Evolutionary conservation across 2,329 filamentous ascomycete species (phyloP).

Genomic region (Sclerotiophoma versabilis): DNA sequence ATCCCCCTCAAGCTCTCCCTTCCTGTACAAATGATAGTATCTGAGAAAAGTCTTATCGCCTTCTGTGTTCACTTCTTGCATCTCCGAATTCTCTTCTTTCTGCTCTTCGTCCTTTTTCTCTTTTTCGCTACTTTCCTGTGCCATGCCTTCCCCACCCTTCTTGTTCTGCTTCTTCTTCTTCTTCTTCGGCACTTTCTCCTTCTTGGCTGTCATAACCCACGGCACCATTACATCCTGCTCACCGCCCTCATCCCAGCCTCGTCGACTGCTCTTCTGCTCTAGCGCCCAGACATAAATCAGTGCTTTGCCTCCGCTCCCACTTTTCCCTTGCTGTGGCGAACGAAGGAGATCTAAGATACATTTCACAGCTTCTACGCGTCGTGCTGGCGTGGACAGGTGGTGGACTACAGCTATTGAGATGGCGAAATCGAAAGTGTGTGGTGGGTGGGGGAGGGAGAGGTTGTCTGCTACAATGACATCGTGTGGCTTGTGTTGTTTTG

Average conservation of each 20-base stretch:
- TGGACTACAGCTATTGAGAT: slow-evolving; percentile 95
- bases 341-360: slow-evolving; percentile 73
- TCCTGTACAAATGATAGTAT: slow-evolving; percentile 92
- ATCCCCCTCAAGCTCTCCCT: slow-evolving; percentile 86
- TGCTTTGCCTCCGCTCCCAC: slow-evolving; percentile 63
- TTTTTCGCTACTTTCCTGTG: not conserved
- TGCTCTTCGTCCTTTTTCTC: slow-evolving; percentile 22
- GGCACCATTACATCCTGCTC: slow-evolving; percentile 94
- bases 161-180: slow-evolving; percentile 21
- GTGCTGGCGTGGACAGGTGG: slow-evolving; percentile 80
- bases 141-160: slow-evolving; percentile 12
- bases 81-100: slow-evolving; percentile 17
- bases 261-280: slow-evolving; percentile 84
- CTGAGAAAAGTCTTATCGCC: slow-evolving; percentile 74
- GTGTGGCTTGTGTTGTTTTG: slow-evolving; percentile 62
- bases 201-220: slow-evolving; percentile 74
- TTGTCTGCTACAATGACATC: slow-evolving; percentile 81
- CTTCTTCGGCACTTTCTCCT: slow-evolving; percentile 38
- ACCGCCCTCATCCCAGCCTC: slow-evolving; percentile 85
- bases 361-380: slow-evolving; percentile 75
- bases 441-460: slow-evolving; percentile 79
- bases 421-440: slow-evolving; percentile 76
- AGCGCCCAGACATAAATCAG: slow-evolving; percentile 95
- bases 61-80: slow-evolving; percentile 16
- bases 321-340: slow-evolving; percentile 11